Evolutionary conservation across 352 stramenopile genomes (phyloP).

Genomic region (Globisporangium sylvaticum): DNA sequence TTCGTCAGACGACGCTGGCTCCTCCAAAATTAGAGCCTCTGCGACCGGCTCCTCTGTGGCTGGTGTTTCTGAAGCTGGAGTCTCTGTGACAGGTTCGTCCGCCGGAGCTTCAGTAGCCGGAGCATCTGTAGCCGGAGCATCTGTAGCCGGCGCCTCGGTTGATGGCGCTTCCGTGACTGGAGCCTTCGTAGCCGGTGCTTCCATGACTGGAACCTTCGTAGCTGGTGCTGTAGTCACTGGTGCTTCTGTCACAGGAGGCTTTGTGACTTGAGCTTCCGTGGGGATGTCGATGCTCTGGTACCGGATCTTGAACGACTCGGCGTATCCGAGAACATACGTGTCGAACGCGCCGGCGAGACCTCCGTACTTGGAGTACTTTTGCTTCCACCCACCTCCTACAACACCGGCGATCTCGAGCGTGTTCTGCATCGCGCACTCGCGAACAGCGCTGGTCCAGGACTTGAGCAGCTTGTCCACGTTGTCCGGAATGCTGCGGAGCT

Average conservation of each 20-base stretch:
- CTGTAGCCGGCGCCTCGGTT: neutral
- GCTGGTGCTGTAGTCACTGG: neutral
- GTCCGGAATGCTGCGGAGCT: conserved; percentile 20
- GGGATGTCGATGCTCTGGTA: conserved; percentile 10
- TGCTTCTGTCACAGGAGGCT: neutral
- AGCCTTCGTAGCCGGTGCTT: neutral
- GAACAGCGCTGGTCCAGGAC: conserved; percentile 8
- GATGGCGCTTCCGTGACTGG: neutral
- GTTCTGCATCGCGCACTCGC: conserved; percentile 20
- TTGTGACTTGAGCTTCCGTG: conserved; percentile 6
- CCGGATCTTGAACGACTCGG: conserved; percentile 24
- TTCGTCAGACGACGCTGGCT: neutral
- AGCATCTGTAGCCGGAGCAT: neutral
- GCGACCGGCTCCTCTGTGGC: neutral
- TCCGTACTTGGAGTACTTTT: conserved; percentile 18
- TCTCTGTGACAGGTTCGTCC: neutral
- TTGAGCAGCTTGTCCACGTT: conserved; percentile 17
- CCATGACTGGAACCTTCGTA: neutral
- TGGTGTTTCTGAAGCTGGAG: neutral
- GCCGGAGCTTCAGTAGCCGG: neutral
- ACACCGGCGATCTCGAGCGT: conserved; percentile 19
- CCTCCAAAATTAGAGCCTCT: neutral
- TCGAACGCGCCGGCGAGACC: conserved; percentile 2
- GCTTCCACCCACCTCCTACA: conserved; percentile 26
- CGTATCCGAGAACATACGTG: conserved; percentile 23